Conservation (phyloP, 805 yeast species). For the Debaryomyces tyrocola region DNA sequence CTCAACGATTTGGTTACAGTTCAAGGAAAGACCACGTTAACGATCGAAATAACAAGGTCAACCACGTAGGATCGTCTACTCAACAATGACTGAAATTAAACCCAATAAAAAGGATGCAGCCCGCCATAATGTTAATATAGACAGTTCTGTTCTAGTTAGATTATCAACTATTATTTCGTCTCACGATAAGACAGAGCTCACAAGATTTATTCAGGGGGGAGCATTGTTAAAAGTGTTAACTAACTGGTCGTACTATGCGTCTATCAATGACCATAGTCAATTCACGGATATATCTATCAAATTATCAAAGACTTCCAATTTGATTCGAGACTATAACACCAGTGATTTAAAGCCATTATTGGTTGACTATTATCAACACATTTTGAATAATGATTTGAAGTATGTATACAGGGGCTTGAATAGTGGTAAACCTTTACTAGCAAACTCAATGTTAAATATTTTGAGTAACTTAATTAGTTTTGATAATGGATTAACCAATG, state of each 20-base stretch:
- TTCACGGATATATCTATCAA: constrained; percentile 45
- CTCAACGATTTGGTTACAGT: no score
- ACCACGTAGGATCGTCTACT: no score
- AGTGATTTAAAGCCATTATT: constrained; percentile 18
- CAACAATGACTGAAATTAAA: constrained; percentile 1
- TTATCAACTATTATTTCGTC: constrained; percentile 4
- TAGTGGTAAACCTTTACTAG: constrained; percentile 54
- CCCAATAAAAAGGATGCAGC: background rate
- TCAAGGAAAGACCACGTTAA: no score
- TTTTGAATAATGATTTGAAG: constrained; percentile 58
- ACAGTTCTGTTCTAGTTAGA: constrained; percentile 10
- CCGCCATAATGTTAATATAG: constrained; percentile 10
- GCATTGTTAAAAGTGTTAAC: constrained; percentile 33
- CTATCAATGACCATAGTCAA: constrained; percentile 51
- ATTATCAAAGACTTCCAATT: constrained; percentile 30
- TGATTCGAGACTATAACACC: background rate
- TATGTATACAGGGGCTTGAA: constrained; percentile 68
- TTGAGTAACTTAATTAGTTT: constrained; percentile 51
- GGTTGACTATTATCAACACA: constrained; percentile 44
- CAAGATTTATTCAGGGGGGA: constrained; percentile 25
- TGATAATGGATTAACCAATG: constrained; percentile 52
- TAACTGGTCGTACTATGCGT: constrained; percentile 43
- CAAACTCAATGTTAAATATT: constrained; percentile 63
- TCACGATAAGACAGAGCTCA: constrained; percentile 11
- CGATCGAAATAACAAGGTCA: no score